Evolutionary conservation across 1,284 basidiomycete species (phyloP), one percentile per base, ranked within the genome.

Genomic region (Inonotus hispidus): DNA sequence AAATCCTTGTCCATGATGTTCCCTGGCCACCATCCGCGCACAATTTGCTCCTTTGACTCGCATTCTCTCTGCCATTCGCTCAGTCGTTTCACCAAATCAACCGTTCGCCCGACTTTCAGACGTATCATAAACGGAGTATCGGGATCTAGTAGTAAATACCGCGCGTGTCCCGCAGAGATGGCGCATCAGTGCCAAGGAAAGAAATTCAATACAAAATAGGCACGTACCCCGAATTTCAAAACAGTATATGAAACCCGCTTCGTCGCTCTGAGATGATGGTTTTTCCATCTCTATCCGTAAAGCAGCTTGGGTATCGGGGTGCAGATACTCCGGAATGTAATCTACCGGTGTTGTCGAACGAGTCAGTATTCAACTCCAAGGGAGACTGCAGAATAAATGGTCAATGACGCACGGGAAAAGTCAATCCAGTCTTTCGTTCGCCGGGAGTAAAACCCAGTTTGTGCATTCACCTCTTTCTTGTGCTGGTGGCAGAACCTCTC

Each of bases 21-120:
- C 14, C 74, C 74, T 0, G 83, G 83, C 77, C 79, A 83, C 70
- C 72, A 81, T 0, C 82, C 80, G 2, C 80, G 77, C 2, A 79
- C 68, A n/a, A 81, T 71, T 19, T 79, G 79, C 60, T 74, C 70
- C 65, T 79, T 79, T 21, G 81, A 82, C 16, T 72, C 73, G 59
- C 82, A 84, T 32, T 90, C 88, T 66, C 86, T 90, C 25, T 77
- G 76, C 90, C 90, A 92, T 67, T 92, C 80, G 68, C 87, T 83
- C 39, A 91, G 72, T 19, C 82, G 76, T 64, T 77, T 77, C 53
- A 68, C 71, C 43, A 82, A 70, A 62, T 79, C 80, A 32, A 74
- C 72, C 3, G 82, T 71, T 16, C 81, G 75, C 7, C 82, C 83
- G 21, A 84, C 79, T 71, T 83, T 83, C 63, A 82, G 71, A 50